phyloP scores from a whole-genome alignment of 2,329 filamentous ascomycete species.

The Rhinocladiella mackenziei region DNA sequence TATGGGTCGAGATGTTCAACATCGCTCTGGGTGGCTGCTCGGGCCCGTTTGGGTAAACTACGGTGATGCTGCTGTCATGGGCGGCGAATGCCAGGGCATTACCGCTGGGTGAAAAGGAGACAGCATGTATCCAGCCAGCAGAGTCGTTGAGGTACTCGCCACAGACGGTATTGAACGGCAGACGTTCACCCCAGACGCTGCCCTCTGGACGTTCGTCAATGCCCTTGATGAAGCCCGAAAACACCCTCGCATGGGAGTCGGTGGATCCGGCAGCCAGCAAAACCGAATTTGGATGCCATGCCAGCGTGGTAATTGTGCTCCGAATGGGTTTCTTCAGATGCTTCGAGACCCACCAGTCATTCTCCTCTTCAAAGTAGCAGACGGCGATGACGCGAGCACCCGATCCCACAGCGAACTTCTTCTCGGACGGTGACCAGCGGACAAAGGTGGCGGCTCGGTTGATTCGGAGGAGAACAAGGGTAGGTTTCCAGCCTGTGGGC shows the following conservation, averaged over 20 bases:
- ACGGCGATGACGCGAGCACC: conserved; percentile 92
- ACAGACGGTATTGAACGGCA: conserved; percentile 98
- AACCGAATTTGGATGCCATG: conserved; percentile 97
- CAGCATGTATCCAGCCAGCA: conserved; percentile 92
- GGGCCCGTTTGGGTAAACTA: conserved; percentile 88
- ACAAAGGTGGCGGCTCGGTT: conserved; percentile 95
- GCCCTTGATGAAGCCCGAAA: conserved; percentile 95
- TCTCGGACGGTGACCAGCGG: conserved; percentile 93
- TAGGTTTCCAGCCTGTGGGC: conserved; percentile 91
- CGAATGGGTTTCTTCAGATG: conserved; percentile 98
- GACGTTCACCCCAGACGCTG: conserved; percentile 85
- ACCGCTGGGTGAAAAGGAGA: conserved; percentile 87
- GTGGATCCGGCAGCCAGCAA: conserved; percentile 93
- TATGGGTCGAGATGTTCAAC: conserved; percentile 80
- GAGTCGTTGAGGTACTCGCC: conserved; percentile 95
- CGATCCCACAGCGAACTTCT: conserved; percentile 95
- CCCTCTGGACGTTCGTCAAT: conserved; percentile 81
- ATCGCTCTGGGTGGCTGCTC: conserved; percentile 90
- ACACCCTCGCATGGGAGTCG: conserved; percentile 90
- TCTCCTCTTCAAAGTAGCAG: conserved; percentile 98
- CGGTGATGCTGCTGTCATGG: conserved; percentile 93
- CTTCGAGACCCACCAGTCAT: conserved; percentile 99
- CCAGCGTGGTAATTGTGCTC: conserved; percentile 89
- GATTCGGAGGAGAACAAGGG: conserved; percentile 91
- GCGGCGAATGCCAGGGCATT: conserved; percentile 90